Conservation (phyloP, 805 yeast genomes). For the Blastobotrys attinorum region DNA sequence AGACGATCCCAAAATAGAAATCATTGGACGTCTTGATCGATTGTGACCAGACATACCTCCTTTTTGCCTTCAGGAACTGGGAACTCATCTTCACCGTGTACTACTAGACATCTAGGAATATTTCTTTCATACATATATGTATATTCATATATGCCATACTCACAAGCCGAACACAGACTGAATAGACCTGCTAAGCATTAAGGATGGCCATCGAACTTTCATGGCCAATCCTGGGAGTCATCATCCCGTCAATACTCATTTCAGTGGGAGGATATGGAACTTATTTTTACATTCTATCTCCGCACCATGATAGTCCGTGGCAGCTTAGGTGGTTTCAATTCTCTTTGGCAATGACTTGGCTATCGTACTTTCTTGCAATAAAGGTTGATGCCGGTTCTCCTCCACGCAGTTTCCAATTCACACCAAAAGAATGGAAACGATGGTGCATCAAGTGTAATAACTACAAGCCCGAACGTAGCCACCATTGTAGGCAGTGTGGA, state of each 20-base stretch:
- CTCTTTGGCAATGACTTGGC: slow-evolving; percentile 53
- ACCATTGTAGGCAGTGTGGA: slow-evolving; percentile 69
- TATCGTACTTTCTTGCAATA: slow-evolving; percentile 68
- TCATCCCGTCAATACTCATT: slow-evolving; percentile 57
- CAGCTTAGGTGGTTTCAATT: slow-evolving; percentile 43
- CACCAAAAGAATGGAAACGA: slow-evolving; percentile 46
- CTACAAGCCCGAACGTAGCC: slow-evolving; percentile 76
- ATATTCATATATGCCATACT: no score
- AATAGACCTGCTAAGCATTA: no score
- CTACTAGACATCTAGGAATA: no score
- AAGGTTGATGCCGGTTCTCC: slow-evolving; percentile 61
- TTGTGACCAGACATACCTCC: no score
- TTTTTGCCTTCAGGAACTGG: no score
- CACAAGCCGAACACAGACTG: no score
- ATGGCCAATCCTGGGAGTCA: slow-evolving; percentile 24
- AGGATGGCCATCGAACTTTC: slow-evolving; percentile 19
- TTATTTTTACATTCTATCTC: slow-evolving; percentile 45
- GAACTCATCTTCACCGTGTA: no score
- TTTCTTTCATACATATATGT: no score
- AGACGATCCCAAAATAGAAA: no score
- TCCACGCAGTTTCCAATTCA: slow-evolving; percentile 39
- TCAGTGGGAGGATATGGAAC: slow-evolving; percentile 53
- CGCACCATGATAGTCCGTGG: slow-evolving; percentile 31
- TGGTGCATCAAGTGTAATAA: slow-evolving; percentile 67
- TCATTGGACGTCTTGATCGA: no score